phyloP scores from a whole-genome alignment of 192 early-diverging fungal species.

The Coemansia sp. region DNA sequence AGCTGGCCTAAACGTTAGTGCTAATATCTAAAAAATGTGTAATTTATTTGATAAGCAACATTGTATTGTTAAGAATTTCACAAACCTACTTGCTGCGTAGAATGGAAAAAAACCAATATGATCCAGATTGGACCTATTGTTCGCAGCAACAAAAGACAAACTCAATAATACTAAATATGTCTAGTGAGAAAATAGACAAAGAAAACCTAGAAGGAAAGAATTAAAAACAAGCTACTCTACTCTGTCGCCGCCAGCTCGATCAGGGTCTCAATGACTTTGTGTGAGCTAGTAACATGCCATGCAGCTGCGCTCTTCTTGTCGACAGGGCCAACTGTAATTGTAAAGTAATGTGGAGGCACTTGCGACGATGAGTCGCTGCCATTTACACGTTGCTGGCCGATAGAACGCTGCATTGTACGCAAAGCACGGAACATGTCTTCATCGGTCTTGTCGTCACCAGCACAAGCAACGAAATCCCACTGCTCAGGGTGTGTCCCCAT shows the following conservation, averaged over 20 bases:
- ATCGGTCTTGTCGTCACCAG: constrained; percentile 97
- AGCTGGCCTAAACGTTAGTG: too few relatives aligned
- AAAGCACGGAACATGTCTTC: constrained; percentile 95
- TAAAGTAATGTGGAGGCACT: constrained; percentile 60
- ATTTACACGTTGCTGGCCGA: constrained; percentile 11
- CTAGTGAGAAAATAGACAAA: background rate
- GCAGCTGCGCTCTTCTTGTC: constrained; percentile 85
- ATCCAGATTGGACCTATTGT: too few relatives aligned
- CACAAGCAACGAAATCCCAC: constrained; percentile 90
- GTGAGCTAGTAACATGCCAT: constrained; percentile 72
- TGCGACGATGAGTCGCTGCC: constrained; percentile 5
- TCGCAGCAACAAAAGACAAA: too few relatives aligned
- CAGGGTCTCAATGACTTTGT: constrained; percentile 37
- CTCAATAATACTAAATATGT: too few relatives aligned
- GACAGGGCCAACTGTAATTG: constrained; percentile 76
- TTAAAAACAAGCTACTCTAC: background rate
- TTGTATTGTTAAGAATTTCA: too few relatives aligned
- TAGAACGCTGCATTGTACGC: constrained; percentile 24
- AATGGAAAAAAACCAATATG: too few relatives aligned
- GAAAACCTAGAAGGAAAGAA: background rate
- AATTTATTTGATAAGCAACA: too few relatives aligned
- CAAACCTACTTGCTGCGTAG: too few relatives aligned
- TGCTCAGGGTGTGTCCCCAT: constrained; percentile 63
- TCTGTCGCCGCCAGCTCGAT: constrained; percentile 18
- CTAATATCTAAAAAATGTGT: too few relatives aligned